Conservation (phyloP, 345 rosid genomes). For the Pugionium cornutum region DNA sequence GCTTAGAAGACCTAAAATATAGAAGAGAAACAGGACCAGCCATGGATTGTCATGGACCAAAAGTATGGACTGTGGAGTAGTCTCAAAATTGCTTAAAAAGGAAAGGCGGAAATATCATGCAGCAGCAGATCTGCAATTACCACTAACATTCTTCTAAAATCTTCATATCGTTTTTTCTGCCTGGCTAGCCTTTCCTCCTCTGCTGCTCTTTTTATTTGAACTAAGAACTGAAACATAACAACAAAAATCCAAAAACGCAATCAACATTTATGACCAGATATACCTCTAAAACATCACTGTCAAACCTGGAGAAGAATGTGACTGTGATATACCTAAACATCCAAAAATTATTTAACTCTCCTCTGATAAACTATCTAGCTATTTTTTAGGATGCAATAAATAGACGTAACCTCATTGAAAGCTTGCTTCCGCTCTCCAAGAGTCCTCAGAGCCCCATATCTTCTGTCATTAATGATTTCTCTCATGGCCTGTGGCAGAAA, state of each 20-base stretch:
- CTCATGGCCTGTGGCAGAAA: constrained; percentile 72
- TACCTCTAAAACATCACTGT: constrained; percentile 27
- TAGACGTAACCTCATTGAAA: constrained; percentile 71
- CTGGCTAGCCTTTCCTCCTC: constrained; percentile 73
- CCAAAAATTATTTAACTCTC: constrained; percentile 1
- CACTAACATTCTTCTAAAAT: constrained; percentile 81
- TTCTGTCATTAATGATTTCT: constrained; percentile 77
- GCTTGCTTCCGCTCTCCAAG: constrained; percentile 97
- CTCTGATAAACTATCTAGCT: constrained; percentile 7
- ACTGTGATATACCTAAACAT: constrained; percentile 18
- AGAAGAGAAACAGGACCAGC: constrained; percentile 14
- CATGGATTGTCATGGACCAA: constrained; percentile 16
- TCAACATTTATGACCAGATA: constrained; percentile 8
- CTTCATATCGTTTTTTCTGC: constrained; percentile 74
- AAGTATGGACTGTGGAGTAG: constrained; percentile 8
- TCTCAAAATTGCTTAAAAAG: constrained; percentile 8
- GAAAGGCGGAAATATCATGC: constrained; percentile 10
- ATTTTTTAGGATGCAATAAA: constrained; percentile 10
- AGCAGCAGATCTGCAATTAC: constrained; percentile 46
- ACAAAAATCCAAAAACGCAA: constrained; percentile 7
- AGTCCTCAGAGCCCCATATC: constrained; percentile 87
- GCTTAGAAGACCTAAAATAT: constrained; percentile 3
- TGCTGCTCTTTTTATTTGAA: constrained; percentile 73
- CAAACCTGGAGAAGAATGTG: constrained; percentile 18
- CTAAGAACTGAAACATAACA: constrained; percentile 60